These are phyloP conservation scores for Dactylellina cionopaga DNA, from an alignment of 2,329 filamentous ascomycete genomes.

Conservation along the genomic window DNA sequence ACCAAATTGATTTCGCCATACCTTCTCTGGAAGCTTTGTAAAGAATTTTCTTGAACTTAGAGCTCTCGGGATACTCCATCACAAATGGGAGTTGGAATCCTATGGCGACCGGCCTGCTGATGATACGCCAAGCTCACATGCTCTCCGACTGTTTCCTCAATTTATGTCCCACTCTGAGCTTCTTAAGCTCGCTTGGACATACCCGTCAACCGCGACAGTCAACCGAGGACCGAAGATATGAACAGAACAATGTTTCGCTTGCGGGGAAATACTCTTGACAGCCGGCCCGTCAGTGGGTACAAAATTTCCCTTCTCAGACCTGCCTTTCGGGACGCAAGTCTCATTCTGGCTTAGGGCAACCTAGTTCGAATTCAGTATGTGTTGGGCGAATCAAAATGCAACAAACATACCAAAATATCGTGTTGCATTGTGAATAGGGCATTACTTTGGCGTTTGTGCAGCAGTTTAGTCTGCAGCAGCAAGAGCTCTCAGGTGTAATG, in stretches of 20 bases:
- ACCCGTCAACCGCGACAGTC: neutral
- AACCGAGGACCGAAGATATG: neutral
- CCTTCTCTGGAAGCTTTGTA: too few species aligned
- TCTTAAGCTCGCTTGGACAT: slow-evolving; percentile 18
- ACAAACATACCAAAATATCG: slow-evolving; percentile 1
- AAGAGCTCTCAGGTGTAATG: too few species aligned
- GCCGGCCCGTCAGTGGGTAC: neutral
- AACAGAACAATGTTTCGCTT: neutral
- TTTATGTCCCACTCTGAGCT: neutral
- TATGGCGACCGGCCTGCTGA: too few species aligned
- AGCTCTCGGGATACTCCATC: neutral
- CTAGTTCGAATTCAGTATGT: neutral
- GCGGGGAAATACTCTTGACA: neutral
- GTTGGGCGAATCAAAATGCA: slow-evolving; percentile 8
- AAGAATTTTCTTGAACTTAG: neutral
- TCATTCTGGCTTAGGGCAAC: neutral
- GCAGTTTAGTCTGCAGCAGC: too few species aligned
- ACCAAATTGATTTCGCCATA: too few species aligned
- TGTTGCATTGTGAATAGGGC: neutral
- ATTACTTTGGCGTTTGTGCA: too few species aligned
- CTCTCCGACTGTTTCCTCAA: neutral
- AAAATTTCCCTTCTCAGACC: neutral
- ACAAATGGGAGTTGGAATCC: neutral
- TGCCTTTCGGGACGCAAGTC: slow-evolving; percentile 1
- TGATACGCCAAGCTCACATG: too few species aligned